A percentile compares a stretch with the other conserved stretches of the same genome.
Conservation (phyloP, 1,284 basidiomycete species). For the Ceratobasidium sp. region DNA sequence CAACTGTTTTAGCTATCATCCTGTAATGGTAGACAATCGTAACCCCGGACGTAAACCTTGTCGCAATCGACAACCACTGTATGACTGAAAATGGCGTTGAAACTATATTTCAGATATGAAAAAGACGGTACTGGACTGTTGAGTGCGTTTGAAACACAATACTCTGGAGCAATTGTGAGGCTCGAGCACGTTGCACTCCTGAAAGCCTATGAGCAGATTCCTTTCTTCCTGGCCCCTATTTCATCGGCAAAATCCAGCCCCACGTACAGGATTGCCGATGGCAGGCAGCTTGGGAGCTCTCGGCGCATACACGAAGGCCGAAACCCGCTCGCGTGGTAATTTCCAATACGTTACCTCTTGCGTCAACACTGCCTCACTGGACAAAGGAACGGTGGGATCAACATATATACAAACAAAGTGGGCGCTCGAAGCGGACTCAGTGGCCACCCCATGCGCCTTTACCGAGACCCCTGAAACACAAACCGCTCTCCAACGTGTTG, state of each 20-base stretch:
- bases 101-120: too few species aligned
- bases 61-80: too few species aligned
- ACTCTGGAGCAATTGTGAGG: neutral
- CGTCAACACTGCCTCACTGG: slow-evolving; percentile 7
- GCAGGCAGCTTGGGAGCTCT: neutral
- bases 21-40: slow-evolving; percentile 34
- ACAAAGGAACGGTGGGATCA: slow-evolving; percentile 10
- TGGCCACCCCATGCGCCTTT: too few species aligned
- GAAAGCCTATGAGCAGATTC: too few species aligned
- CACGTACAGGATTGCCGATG: neutral
- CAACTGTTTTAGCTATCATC: slow-evolving; percentile 18
- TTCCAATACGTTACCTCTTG: neutral
- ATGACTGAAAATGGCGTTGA: too few species aligned
- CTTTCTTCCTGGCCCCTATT: neutral
- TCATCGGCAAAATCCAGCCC: neutral
- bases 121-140: neutral
- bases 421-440: too few species aligned
- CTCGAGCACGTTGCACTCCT: too few species aligned
- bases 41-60: neutral
- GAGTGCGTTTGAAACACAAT: neutral
- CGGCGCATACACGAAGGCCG: slow-evolving; percentile 7
- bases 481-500: too few species aligned
- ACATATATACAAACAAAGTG: too few species aligned
- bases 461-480: too few species aligned
- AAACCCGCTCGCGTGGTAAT: slow-evolving; percentile 11